Conservation (phyloP, 768 basidiomycete genomes). For the Rhodotorula graminis region DNA sequence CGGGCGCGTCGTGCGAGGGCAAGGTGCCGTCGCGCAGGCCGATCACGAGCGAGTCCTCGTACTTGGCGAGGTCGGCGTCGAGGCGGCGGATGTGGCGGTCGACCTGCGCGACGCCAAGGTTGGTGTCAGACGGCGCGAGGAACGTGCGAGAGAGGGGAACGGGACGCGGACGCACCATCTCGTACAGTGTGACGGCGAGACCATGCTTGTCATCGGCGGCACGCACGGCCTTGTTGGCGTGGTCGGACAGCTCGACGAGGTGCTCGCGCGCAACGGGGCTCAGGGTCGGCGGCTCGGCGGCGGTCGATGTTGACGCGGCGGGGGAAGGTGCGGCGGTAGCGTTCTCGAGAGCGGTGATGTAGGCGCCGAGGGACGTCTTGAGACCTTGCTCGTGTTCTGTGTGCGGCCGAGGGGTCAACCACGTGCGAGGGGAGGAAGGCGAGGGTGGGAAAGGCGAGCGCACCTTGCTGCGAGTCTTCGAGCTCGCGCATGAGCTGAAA, state of each 20-base stretch:
- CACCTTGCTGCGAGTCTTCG: conserved; percentile 63
- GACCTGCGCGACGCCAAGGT: conserved; percentile 52
- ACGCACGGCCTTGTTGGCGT: conserved; percentile 6
- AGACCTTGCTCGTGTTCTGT: background rate
- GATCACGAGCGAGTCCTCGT: conserved; percentile 57
- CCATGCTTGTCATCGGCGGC: conserved; percentile 66
- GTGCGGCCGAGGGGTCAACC: background rate
- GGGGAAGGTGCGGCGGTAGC: background rate
- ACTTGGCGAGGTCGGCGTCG: conserved; percentile 66
- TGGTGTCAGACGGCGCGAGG: background rate
- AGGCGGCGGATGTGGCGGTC: conserved; percentile 73
- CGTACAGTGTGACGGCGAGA: conserved; percentile 64
- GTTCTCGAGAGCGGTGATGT: conserved; percentile 1
- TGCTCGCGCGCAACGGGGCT: background rate
- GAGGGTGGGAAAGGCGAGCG: conserved; percentile 20
- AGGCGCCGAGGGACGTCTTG: background rate
- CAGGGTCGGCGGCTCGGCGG: background rate
- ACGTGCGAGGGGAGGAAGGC: background rate
- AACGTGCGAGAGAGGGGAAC: background rate
- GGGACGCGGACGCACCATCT: conserved; percentile 54
- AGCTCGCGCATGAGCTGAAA: conserved; percentile 67
- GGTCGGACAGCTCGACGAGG: background rate
- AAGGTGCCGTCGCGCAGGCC: conserved; percentile 57
- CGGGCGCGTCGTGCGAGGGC: conserved; percentile 36
- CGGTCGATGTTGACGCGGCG: background rate